Evolutionary conservation across 148 eudicot species (phyloP).

Genomic region (Limonium bicolor): DNA sequence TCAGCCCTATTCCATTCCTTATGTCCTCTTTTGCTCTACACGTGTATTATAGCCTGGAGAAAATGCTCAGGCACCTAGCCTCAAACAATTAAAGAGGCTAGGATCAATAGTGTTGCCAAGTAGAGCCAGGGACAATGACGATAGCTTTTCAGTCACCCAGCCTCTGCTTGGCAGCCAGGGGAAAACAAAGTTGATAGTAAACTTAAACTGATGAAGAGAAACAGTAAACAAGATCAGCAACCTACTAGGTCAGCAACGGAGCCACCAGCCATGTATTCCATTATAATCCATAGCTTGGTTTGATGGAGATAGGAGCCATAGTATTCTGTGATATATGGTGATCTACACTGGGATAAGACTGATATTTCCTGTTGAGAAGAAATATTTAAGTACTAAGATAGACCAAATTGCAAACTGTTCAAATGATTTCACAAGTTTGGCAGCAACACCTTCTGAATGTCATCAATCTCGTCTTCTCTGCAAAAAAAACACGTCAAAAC

Average conservation of each 20-base stretch:
- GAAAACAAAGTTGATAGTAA: not conserved
- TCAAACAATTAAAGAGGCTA: no score
- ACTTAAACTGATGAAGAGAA: not conserved
- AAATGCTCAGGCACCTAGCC: no score
- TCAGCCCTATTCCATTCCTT: no score
- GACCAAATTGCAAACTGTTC: no score
- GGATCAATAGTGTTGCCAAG: no score
- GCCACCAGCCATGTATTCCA: constrained; percentile 99
- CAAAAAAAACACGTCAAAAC: no score
- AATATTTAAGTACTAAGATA: no score
- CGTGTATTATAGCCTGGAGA: no score
- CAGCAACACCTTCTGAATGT: constrained; percentile 73
- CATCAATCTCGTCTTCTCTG: constrained; percentile 98
- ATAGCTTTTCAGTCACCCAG: no score
- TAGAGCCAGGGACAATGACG: no score
- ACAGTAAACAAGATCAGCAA: constrained; percentile 9
- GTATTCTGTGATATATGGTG: constrained; percentile 88
- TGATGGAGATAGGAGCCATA: constrained; percentile 84
- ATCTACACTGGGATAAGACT: constrained; percentile 84
- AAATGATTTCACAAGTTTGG: constrained; percentile 1
- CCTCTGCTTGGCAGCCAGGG: no score
- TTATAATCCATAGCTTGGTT: constrained; percentile 86
- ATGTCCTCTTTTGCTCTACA: no score
- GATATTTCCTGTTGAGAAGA: constrained; percentile 66
- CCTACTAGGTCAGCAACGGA: constrained; percentile 96